Evolutionary conservation across 352 stramenopile genomes (phyloP).

Genomic region (Pythium graminicola): DNA sequence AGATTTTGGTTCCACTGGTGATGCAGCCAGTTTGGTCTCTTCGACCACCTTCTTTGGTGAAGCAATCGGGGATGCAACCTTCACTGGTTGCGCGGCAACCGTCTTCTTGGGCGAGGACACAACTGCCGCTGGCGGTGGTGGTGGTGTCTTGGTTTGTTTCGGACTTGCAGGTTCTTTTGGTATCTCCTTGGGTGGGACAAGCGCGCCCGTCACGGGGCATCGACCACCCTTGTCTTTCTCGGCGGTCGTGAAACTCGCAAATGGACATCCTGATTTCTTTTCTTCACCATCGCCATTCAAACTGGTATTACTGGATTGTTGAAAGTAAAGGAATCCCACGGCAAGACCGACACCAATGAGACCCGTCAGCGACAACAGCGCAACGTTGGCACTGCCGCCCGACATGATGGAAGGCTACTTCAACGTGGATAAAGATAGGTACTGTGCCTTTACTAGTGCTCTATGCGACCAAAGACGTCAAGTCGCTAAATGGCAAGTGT

Average conservation of each 20-base stretch:
- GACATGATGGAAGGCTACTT: slow-evolving; percentile 26
- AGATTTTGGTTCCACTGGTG: background rate
- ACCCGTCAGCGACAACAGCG: slow-evolving; percentile 53
- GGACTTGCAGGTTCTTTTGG: background rate
- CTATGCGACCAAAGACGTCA: too few relatives aligned
- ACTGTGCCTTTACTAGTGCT: background rate
- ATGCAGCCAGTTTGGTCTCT: background rate
- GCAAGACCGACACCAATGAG: slow-evolving; percentile 53
- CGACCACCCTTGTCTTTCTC: slow-evolving; percentile 35
- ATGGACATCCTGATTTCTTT: slow-evolving; percentile 21
- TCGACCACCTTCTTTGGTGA: slow-evolving; percentile 8
- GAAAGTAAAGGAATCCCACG: slow-evolving; percentile 55
- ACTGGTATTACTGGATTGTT: slow-evolving; percentile 10
- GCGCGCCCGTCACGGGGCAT: slow-evolving; percentile 33
- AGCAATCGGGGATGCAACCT: background rate
- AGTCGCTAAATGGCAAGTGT: too few relatives aligned
- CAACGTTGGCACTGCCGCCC: slow-evolving; percentile 25
- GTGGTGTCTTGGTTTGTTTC: slow-evolving; percentile 1
- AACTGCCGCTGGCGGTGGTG: background rate
- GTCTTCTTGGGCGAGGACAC: slow-evolving; percentile 1
- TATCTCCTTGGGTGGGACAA: slow-evolving; percentile 24
- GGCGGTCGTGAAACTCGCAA: slow-evolving; percentile 22
- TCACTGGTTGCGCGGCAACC: background rate
- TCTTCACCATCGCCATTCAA: slow-evolving; percentile 17
- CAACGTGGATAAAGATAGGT: slow-evolving; percentile 3